phyloP scores from a whole-genome alignment of 2,329 filamentous ascomycete genomes.

The Fusarium dimerum region DNA sequence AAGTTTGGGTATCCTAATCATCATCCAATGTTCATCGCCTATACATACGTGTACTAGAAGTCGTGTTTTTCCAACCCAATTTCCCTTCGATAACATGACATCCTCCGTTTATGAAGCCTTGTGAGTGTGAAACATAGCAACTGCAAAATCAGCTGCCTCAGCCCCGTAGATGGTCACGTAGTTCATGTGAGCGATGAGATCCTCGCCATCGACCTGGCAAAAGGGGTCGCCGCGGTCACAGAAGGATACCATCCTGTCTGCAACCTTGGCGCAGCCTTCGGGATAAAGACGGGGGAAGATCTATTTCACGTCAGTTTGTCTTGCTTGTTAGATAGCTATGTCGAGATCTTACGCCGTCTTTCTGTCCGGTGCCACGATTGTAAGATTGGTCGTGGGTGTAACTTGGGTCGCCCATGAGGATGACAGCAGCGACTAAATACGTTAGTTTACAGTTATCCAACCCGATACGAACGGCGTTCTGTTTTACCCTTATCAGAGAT shows the following conservation, averaged over 20 bases:
- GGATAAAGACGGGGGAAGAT: constrained; percentile 14
- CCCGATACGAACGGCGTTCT: not conserved
- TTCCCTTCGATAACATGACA: not conserved
- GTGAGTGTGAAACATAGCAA: constrained; percentile 16
- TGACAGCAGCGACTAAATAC: constrained; percentile 2
- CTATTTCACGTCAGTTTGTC: constrained; percentile 4
- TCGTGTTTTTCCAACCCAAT: no score
- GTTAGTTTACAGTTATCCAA: not conserved
- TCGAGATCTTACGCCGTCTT: constrained; percentile 13
- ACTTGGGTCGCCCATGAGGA: constrained; percentile 18
- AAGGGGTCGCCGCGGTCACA: constrained; percentile 19
- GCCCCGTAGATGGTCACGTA: constrained; percentile 20
- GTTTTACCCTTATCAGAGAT: constrained; percentile 8
- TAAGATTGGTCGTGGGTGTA: constrained; percentile 12
- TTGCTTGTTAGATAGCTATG: not conserved
- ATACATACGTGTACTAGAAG: no score
- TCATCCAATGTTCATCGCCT: no score
- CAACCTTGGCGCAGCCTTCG: constrained; percentile 8
- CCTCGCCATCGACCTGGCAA: constrained; percentile 16
- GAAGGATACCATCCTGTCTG: constrained; percentile 15
- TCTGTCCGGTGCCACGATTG: constrained; percentile 11
- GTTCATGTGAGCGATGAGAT: constrained; percentile 14
- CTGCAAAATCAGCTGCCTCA: constrained; percentile 33
- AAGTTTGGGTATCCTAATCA: no score
- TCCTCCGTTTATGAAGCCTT: not conserved